Conservation (phyloP, 2,329 filamentous ascomycete genomes). For the Coleophoma eucalyptorum region DNA sequence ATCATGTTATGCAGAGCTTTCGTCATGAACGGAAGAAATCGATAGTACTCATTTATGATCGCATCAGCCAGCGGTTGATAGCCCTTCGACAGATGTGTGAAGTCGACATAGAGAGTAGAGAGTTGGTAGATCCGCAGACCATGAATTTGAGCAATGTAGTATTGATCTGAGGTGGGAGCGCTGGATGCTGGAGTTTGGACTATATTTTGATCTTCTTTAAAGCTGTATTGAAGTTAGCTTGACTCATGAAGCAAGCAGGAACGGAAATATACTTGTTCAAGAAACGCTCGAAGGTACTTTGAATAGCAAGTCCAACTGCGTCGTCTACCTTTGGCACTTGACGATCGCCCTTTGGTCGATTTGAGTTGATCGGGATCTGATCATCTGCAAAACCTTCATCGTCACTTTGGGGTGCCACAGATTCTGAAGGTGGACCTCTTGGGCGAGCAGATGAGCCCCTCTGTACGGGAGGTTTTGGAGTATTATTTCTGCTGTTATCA, state of each 20-base stretch:
- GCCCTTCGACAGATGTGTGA: constrained; percentile 74
- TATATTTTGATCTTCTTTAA: constrained; percentile 63
- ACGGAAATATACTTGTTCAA: constrained; percentile 61
- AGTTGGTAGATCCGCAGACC: constrained; percentile 69
- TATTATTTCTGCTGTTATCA: constrained; percentile 19
- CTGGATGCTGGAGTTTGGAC: constrained; percentile 64
- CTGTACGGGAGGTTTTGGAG: constrained; percentile 16
- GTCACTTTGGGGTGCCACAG: constrained; percentile 54
- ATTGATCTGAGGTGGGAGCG: constrained; percentile 71
- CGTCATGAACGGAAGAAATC: constrained; percentile 88
- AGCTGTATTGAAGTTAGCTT: constrained; percentile 36
- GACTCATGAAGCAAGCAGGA: neutral
- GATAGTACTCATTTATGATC: constrained; percentile 88
- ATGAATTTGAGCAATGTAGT: constrained; percentile 81
- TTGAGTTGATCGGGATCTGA: constrained; percentile 50
- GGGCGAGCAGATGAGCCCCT: constrained; percentile 27
- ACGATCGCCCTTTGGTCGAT: constrained; percentile 39
- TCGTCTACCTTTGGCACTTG: constrained; percentile 72
- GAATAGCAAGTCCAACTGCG: constrained; percentile 68
- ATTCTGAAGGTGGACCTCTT: constrained; percentile 55
- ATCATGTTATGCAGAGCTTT: constrained; percentile 89
- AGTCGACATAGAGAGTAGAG: constrained; percentile 87
- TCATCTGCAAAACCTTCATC: constrained; percentile 64
- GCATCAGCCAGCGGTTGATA: constrained; percentile 83
- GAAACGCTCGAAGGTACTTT: constrained; percentile 75